phyloP scores from a whole-genome alignment of 2,329 filamentous ascomycete species.

The Uncinocarpus reesii region DNA sequence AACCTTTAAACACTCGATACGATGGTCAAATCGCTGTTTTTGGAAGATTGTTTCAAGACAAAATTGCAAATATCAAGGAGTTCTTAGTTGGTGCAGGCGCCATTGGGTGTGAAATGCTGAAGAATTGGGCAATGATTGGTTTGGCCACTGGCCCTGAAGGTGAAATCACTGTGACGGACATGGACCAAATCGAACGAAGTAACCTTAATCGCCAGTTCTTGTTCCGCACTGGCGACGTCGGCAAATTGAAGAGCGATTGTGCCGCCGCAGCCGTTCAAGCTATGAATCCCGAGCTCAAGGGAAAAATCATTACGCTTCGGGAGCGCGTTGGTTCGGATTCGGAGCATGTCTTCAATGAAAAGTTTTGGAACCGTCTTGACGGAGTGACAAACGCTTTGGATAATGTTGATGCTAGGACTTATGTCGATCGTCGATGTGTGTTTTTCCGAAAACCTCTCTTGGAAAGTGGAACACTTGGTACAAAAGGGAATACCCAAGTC shows the following conservation, averaged over 20 bases:
- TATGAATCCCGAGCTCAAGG: constrained; percentile 89
- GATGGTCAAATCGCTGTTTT: constrained; percentile 97
- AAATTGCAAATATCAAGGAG: constrained; percentile 78
- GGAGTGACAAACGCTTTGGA: constrained; percentile 95
- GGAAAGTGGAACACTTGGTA: constrained; percentile 89
- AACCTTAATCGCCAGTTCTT: constrained; percentile 96
- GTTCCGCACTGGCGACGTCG: constrained; percentile 87
- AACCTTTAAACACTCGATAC: constrained; percentile 74
- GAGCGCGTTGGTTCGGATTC: constrained; percentile 88
- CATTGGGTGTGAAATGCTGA: constrained; percentile 97
- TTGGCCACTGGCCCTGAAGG: constrained; percentile 79
- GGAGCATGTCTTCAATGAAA: constrained; percentile 86
- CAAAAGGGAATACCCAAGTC: constrained; percentile 97
- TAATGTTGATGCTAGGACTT: constrained; percentile 93
- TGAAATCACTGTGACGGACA: constrained; percentile 87
- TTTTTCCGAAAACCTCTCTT: constrained; percentile 96
- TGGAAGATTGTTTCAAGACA: constrained; percentile 85
- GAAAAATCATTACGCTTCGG: constrained; percentile 74
- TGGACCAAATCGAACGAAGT: constrained; percentile 98
- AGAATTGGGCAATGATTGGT: constrained; percentile 99
- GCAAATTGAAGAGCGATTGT: constrained; percentile 91
- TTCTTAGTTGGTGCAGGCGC: constrained; percentile 95
- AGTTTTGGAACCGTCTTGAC: constrained; percentile 79
- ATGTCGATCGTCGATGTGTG: constrained; percentile 90
- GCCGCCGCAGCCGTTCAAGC: constrained; percentile 78